These are phyloP conservation scores for Syzygium jambos DNA, from an alignment of 345 rosid species.

Conservation along the genomic window DNA sequence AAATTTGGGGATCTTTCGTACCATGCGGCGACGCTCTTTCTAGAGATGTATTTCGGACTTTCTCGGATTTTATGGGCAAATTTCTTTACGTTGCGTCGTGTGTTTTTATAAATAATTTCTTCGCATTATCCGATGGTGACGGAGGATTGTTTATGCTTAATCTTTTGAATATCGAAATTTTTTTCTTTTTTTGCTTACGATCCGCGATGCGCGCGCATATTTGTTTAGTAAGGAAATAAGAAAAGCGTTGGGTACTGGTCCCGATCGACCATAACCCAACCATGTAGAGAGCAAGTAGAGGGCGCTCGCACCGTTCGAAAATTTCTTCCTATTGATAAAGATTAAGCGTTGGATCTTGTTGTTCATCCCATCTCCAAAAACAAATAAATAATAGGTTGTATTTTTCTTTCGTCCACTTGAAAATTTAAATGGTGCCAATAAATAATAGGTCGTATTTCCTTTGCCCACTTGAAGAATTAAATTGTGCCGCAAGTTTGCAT, in stretches of 20 bases:
- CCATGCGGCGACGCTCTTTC: no score
- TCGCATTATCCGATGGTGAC: no score
- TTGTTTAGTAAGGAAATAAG: neutral
- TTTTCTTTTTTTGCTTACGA: no score
- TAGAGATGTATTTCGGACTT: no score
- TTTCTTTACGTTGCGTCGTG: no score
- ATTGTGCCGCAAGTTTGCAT: neutral
- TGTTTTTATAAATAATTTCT: no score
- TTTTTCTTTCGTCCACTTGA: neutral
- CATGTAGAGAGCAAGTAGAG: neutral
- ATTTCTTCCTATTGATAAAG: neutral
- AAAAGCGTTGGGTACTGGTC: neutral
- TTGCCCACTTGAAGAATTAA: neutral
- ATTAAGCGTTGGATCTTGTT: neutral
- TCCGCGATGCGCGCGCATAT: fast-evolving
- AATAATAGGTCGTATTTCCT: neutral
- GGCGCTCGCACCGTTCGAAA: no score
- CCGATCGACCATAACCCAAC: neutral
- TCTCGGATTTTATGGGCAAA: no score
- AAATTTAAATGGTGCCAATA: neutral
- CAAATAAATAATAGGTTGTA: neutral
- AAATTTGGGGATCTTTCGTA: no score
- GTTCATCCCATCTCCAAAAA: neutral
- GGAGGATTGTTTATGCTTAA: neutral
- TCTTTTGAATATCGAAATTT: neutral